Evolutionary conservation across 2,329 filamentous ascomycete species (phyloP), one percentile per base, ranked within the genome.

Genomic region (Phaeosphaeria sp.): DNA sequence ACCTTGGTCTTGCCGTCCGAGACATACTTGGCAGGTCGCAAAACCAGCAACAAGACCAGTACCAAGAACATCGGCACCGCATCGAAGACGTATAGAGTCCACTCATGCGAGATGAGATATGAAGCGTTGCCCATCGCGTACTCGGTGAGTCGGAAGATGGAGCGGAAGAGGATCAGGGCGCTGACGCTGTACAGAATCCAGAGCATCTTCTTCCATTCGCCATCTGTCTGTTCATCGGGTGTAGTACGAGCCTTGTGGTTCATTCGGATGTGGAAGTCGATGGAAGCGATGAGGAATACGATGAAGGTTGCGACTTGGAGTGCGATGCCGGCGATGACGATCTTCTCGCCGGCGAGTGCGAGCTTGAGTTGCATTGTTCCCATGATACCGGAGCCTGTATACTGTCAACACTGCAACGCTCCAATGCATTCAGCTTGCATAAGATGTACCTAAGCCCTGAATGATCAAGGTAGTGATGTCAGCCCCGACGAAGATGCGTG

Each of bases 81-180:
- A 72, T 84, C 82, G 54, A 84, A 81, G 18, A 79, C 70, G 61
- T 83, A 83, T 4, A 83, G 55, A 22, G 74, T 82, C 51, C 75
- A 74, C 71, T 85, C 83, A 40, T 79, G 75, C 15, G 66, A 60
- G 39, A 83, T 74, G 20, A 85, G 64, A 52, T 78, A 80, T 1
- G 82, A 79, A 18, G 76, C 68, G 42, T 80, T 77, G 0, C 83
- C 83, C 68, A 79, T 73, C 0, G 75, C 63, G 60, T 83, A 87
- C 69, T 86, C 84, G 8, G 81, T 69, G 21, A 85, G 70, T 30
- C 84, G 78, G 58, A 85, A 84, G 1, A 82, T 65, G 36, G 77
- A 82, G 39, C 84, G 78, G 11, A 83, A 58, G 52, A 86, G 72
- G 60, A 86, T 83, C 18, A 86, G 68, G 1, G 72, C 60, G 62